Conservation (phyloP, 2,329 filamentous ascomycete genomes). For the Apiospora phragmitis region DNA sequence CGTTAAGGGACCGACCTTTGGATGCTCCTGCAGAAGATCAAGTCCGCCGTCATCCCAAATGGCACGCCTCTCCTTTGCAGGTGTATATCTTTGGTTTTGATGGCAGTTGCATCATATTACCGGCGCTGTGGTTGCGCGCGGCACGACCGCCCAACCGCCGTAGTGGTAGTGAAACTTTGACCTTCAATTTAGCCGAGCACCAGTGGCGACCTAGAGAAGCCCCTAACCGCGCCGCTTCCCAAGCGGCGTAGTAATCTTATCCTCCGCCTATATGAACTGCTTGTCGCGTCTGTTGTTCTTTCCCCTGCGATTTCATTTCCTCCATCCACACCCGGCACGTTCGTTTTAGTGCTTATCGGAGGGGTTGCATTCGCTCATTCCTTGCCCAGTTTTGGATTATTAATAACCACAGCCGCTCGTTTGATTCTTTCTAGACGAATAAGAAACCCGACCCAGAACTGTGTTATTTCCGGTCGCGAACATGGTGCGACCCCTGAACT, state of each 20-base stretch:
- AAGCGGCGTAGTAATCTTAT: background rate
- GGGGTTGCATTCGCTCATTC: background rate
- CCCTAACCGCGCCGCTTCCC: background rate
- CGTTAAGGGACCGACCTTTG: background rate
- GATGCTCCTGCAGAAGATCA: background rate
- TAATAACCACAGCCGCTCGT: background rate
- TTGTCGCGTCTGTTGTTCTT: background rate
- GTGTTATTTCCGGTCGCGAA: background rate
- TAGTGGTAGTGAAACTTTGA: background rate
- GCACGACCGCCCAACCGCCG: background rate
- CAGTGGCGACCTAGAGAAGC: background rate
- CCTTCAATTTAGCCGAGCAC: background rate
- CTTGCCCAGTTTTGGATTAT: background rate
- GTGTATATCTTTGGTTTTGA: background rate
- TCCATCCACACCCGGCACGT: background rate
- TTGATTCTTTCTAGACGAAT: background rate
- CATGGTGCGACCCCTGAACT: background rate
- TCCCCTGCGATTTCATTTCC: background rate
- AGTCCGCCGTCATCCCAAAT: background rate
- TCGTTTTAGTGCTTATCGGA: background rate
- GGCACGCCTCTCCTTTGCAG: background rate
- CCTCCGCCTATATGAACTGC: background rate
- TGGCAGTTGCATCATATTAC: background rate
- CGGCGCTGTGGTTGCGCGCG: background rate
- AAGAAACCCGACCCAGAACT: background rate